Evolutionary conservation across 106 monocot species (phyloP).

Genomic region (Dioscorea alata): DNA sequence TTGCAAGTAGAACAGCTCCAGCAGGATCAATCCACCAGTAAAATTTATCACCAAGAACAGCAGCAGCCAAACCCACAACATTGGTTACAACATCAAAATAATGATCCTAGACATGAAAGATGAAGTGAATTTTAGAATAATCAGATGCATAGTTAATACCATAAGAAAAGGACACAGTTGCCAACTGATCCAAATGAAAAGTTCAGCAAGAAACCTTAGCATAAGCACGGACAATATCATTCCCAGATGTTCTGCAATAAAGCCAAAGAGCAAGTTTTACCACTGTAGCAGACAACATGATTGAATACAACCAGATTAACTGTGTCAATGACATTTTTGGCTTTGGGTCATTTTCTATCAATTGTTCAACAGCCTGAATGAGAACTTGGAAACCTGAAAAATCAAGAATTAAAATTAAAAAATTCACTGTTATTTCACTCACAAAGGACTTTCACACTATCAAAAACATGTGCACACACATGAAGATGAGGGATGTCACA

Average conservation of each 20-base stretch:
- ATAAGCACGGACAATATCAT: slow-evolving; percentile 82
- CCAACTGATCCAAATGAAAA: not conserved
- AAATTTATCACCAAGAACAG: slow-evolving; percentile 86
- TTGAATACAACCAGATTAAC: slow-evolving; percentile 67
- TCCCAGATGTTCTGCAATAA: slow-evolving; percentile 72
- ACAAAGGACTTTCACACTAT: too few species aligned
- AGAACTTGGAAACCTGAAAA: slow-evolving; percentile 81
- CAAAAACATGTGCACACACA: too few species aligned
- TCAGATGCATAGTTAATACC: too few species aligned
- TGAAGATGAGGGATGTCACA: too few species aligned
- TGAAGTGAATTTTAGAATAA: too few species aligned
- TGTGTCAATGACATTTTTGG: slow-evolving; percentile 45
- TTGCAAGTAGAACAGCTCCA: slow-evolving; percentile 82
- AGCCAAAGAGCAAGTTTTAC: slow-evolving; percentile 90
- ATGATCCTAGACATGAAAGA: slow-evolving; percentile 50
- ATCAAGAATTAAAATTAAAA: not conserved
- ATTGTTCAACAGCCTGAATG: slow-evolving; percentile 66
- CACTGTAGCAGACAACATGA: slow-evolving; percentile 75
- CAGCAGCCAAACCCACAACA: slow-evolving; percentile 77
- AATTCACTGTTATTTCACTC: not conserved
- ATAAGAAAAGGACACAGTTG: not conserved
- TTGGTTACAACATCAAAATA: slow-evolving; percentile 97
- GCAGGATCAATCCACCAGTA: slow-evolving; percentile 96
- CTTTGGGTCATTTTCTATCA: slow-evolving; percentile 45
- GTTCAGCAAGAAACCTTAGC: slow-evolving; percentile 55